Evolutionary conservation across 1,284 basidiomycete species (phyloP).

Genomic region (Agaricales sp.): DNA sequence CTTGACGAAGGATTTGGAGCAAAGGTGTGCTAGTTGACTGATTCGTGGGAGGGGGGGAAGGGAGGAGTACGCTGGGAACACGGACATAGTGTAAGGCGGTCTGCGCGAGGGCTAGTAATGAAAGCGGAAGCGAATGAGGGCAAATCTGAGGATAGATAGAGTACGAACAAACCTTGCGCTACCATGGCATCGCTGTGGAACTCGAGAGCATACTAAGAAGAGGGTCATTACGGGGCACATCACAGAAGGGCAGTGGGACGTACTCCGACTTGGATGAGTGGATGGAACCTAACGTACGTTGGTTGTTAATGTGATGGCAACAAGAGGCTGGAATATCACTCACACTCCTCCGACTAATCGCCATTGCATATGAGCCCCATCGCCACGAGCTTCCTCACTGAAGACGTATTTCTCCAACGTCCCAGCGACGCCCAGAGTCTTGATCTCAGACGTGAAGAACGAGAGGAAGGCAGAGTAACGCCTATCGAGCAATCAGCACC

Average conservation of each 20-base stretch:
- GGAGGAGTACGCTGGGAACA: not conserved
- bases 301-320: too few relatives aligned
- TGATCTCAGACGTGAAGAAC: slow-evolving; percentile 46
- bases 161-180: slow-evolving; percentile 31
- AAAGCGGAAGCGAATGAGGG: not conserved
- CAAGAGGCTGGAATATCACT: slow-evolving; percentile 23
- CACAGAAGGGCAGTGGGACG: slow-evolving; percentile 13
- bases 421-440: slow-evolving; percentile 27
- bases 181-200: slow-evolving; percentile 45
- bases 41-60: slow-evolving; percentile 17
- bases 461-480: slow-evolving; percentile 30
- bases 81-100: slow-evolving; percentile 32
- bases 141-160: not conserved
- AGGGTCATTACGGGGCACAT: not conserved
- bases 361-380: slow-evolving; percentile 40
- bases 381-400: slow-evolving; percentile 33
- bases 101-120: slow-evolving; percentile 37
- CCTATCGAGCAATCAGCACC: not conserved
- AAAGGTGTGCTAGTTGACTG: slow-evolving; percentile 5
- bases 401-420: slow-evolving; percentile 48
- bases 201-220: slow-evolving; percentile 43
- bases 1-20: slow-evolving; percentile 37
- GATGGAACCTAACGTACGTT: slow-evolving; percentile 38
- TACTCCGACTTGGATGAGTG: slow-evolving; percentile 57
- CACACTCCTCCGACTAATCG: slow-evolving; percentile 48